Evolutionary conservation across 495 filamentous ascomycete species (phyloP), one percentile per base, ranked within the genome.

Genomic region (Talaromyces ruber): DNA sequence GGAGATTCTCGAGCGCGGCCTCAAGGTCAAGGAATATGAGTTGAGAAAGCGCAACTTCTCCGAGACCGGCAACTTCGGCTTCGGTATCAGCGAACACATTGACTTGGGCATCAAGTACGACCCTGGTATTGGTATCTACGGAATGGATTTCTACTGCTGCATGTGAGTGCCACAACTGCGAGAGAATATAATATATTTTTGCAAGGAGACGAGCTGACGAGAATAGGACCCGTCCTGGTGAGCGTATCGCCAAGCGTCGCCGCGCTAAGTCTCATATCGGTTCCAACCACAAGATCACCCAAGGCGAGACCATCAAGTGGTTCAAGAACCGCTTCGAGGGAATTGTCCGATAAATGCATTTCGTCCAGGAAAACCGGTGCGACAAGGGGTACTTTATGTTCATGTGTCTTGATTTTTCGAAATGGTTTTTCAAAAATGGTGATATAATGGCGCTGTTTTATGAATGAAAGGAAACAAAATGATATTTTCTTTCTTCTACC

Each of bases 71-170:
- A 98, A 98, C 88, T 99, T 99, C 78, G 94, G 94, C 68, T 99
- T 99, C 87, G 94, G 95, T 82, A 99, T 99, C 84, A 89, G 83
- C 83, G 95, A 99, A 80, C 95, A 99, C 85, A 99, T 99, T 79
- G 95, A 99, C 88, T 84, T 99, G 73, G 95, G 95, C 71, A 98
- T 99, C 89, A 99, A 99, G 88, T 98, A 98, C 83, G 94, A 98
- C 86, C 94, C 94, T 63, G 90, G 85, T 62, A 98, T 98, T 70
- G 93, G 93, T 85, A 98, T 99, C 81, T 99, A 99, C 85, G 95
- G 95, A 80, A 99, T 99, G 95, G 95, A 99, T 84, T 99, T 99
- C 86, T 99, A 97, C 89, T 91, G 88, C 89, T 97, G 93, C 91
- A 99, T 99, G 95, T 88, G 71, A 81, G 85, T 80, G 70, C 25